A percentile compares a stretch with the other conserved stretches of the same genome.
phyloP scores from a whole-genome alignment of 1,284 basidiomycete species.

The Cryptococcus sp. region DNA sequence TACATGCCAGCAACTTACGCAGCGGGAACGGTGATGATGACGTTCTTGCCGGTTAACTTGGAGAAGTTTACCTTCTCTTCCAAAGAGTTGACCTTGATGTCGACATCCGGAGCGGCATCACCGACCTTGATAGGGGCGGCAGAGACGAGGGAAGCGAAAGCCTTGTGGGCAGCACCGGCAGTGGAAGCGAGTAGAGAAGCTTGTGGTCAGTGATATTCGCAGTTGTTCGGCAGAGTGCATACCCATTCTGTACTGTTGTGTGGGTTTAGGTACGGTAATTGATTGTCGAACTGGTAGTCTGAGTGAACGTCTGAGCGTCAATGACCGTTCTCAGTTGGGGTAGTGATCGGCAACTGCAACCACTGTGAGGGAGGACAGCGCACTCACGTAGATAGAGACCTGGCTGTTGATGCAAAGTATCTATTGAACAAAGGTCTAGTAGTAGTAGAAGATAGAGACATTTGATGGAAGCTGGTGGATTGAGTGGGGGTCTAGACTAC shows the following conservation, averaged over 20 bases:
- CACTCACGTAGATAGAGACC: too few species aligned
- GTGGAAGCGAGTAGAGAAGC: constrained; percentile 54
- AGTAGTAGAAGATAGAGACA: too few species aligned
- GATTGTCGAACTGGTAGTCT: too few species aligned
- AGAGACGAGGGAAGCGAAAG: constrained; percentile 52
- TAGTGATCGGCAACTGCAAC: too few species aligned
- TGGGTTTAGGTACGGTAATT: too few species aligned
- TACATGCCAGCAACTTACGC: constrained; percentile 25
- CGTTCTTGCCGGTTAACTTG: constrained; percentile 60
- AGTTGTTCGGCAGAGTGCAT: background rate
- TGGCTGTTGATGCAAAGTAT: too few species aligned
- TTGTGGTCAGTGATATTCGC: constrained; percentile 1
- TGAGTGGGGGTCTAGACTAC: too few species aligned
- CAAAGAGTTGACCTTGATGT: constrained; percentile 59
- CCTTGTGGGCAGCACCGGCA: constrained; percentile 56
- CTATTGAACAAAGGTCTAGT: too few species aligned
- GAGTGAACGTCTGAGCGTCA: too few species aligned
- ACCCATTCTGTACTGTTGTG: background rate
- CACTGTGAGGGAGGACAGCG: too few species aligned
- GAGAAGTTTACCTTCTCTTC: constrained; percentile 54
- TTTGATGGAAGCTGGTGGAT: too few species aligned
- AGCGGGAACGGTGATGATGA: constrained; percentile 57
- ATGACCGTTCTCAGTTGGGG: too few species aligned
- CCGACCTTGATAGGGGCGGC: constrained; percentile 57
- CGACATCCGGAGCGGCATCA: constrained; percentile 49